phyloP scores from a whole-genome alignment of 1,139 yeast species.

The Sugiyamaella xylanicola region DNA sequence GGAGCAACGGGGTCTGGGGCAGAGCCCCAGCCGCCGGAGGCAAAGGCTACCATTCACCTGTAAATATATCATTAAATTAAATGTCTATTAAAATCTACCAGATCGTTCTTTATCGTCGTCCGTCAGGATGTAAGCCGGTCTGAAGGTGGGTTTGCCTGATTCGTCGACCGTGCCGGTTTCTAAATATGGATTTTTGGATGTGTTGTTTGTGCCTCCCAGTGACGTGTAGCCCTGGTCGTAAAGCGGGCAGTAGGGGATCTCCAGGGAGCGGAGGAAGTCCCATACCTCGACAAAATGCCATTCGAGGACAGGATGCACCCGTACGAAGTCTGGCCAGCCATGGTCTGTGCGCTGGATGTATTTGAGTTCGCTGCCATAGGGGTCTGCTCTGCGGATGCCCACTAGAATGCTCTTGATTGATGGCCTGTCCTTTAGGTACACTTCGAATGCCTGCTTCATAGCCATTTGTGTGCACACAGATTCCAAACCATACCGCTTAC shows the following conservation, averaged over 20 bases:
- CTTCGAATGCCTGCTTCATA: constrained; percentile 65
- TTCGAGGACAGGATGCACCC: constrained; percentile 79
- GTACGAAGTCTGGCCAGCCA: constrained; percentile 81
- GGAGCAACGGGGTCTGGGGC: constrained; percentile 1
- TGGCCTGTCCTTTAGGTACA: constrained; percentile 53
- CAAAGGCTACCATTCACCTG: no score
- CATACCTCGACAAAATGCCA: constrained; percentile 82
- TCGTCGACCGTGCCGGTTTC: constrained; percentile 33
- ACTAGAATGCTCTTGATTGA: constrained; percentile 66
- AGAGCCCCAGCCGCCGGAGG: constrained; percentile 2
- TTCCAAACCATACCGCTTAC: constrained; percentile 38
- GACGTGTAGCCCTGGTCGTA: constrained; percentile 83
- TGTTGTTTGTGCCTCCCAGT: constrained; percentile 70
- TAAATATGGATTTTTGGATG: constrained; percentile 65
- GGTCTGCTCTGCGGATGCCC: constrained; percentile 82
- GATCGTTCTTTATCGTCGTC: constrained; percentile 63
- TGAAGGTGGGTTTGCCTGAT: constrained; percentile 40
- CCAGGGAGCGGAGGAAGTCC: constrained; percentile 55
- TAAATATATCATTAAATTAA: not conserved
- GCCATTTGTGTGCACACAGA: constrained; percentile 43
- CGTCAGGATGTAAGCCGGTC: constrained; percentile 66
- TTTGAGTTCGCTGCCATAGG: constrained; percentile 60
- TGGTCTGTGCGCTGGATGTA: constrained; percentile 72
- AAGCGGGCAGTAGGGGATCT: constrained; percentile 62
- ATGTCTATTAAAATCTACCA: constrained; percentile 42